A percentile compares a stretch with the other conserved stretches of the same genome.
Conservation (phyloP, 139 green algal genomes). For the Chlorella ohadii region DNA sequence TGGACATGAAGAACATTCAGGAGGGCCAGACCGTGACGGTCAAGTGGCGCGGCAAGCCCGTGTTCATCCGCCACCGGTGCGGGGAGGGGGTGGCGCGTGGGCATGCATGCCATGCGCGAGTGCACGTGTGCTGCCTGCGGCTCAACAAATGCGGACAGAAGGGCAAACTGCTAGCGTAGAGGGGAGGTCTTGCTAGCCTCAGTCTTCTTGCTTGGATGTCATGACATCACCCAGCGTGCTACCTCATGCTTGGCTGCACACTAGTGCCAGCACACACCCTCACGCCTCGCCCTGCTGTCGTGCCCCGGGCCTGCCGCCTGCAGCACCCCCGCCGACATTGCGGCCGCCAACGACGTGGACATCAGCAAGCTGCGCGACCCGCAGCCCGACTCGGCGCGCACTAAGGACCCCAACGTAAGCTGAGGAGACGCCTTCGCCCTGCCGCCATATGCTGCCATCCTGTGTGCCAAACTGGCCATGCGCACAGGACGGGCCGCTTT, state of each 20-base stretch:
- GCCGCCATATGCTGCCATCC: background rate
- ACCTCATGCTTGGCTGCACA: too few relatives aligned
- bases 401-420: conserved; percentile 81
- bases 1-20: conserved; percentile 91
- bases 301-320: background rate
- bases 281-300: background rate
- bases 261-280: background rate
- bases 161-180: too few relatives aligned
- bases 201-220: too few relatives aligned
- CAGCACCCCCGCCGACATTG: conserved; percentile 89
- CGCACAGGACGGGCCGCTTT: too few relatives aligned
- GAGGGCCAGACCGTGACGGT: conserved; percentile 93
- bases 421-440: background rate
- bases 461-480: background rate
- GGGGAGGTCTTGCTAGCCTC: too few relatives aligned
- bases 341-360: conserved; percentile 71
- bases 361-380: conserved; percentile 91
- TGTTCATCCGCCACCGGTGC: conserved; percentile 91
- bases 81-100: background rate
- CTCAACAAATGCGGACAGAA: too few relatives aligned
- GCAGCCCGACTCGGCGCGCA: conserved; percentile 83
- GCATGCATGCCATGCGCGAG: background rate
- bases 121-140: background rate
- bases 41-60: conserved; percentile 99
- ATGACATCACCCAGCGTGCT: too few relatives aligned